phyloP scores from a whole-genome alignment of 1,139 yeast species.

The Arxiozyma telluris region DNA sequence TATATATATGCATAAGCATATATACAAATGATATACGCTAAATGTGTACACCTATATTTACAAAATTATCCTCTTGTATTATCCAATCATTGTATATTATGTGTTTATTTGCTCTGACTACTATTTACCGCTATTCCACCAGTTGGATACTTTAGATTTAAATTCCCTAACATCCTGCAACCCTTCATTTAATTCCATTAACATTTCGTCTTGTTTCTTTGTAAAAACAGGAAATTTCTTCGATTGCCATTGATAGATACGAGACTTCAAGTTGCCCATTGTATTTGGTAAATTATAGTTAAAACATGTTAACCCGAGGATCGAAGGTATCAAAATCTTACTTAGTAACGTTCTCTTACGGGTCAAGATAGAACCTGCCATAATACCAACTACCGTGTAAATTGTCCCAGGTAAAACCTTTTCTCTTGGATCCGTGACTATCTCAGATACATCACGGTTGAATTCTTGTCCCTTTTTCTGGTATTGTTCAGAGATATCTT shows the following conservation, averaged over 20 bases:
- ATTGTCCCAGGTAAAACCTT: constrained; percentile 68
- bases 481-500: constrained; percentile 41
- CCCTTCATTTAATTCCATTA: constrained; percentile 8
- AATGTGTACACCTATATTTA: not conserved
- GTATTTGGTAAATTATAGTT: constrained; percentile 72
- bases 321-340: constrained; percentile 53
- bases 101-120: not conserved
- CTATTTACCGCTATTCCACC: constrained; percentile 2
- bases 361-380: constrained; percentile 72
- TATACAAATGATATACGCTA: not conserved
- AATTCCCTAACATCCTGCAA: constrained; percentile 7
- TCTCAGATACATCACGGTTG: constrained; percentile 54
- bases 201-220: constrained; percentile 49
- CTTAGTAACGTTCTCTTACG: constrained; percentile 57
- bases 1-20: too few species aligned
- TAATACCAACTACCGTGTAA: constrained; percentile 63
- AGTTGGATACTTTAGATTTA: constrained; percentile 1
- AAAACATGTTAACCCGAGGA: constrained; percentile 63
- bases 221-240: constrained; percentile 58
- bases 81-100: not conserved
- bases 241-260: constrained; percentile 61
- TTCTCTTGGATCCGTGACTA: constrained; percentile 60
- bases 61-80: too few species aligned
- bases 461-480: constrained; percentile 58
- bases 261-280: constrained; percentile 51